phyloP scores from a whole-genome alignment of 2,329 filamentous ascomycete species.

The Nemania serpens region DNA sequence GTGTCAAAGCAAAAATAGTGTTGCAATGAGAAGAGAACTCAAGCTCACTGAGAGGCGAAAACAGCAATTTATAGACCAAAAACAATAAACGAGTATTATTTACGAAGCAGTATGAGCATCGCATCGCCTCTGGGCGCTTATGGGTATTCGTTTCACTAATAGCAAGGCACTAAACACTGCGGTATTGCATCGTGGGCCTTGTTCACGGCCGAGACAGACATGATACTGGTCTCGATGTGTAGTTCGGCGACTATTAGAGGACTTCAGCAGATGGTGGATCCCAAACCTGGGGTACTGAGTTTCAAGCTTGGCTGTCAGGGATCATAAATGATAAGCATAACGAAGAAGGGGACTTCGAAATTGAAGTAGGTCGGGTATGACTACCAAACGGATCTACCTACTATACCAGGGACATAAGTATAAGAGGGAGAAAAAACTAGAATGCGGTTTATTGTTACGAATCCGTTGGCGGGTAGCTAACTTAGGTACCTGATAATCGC shows the following conservation, averaged over 20 bases:
- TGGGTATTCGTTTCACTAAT: neutral
- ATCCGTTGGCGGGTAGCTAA: no score
- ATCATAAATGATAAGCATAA: no score
- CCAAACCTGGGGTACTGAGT: slow-evolving; percentile 23
- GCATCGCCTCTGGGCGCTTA: slow-evolving; percentile 6
- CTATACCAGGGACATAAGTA: no score
- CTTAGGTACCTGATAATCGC: no score
- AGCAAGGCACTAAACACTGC: slow-evolving; percentile 17
- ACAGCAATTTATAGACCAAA: slow-evolving; percentile 31
- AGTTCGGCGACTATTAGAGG: neutral
- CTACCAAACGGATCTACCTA: no score
- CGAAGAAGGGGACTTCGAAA: no score
- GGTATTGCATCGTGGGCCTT: slow-evolving; percentile 15
- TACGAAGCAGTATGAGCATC: neutral
- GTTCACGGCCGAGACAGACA: slow-evolving; percentile 2
- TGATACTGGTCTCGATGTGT: neutral
- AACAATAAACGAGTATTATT: neutral
- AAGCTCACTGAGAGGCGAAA: slow-evolving; percentile 1
- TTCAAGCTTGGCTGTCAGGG: slow-evolving; percentile 19
- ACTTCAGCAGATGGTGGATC: slow-evolving; percentile 22
- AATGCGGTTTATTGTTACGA: no score
- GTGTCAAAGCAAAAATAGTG: slow-evolving; percentile 23
- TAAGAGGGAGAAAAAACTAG: no score
- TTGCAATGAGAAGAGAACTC: slow-evolving; percentile 29
- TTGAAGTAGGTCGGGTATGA: no score